Evolutionary conservation across 2,329 filamentous ascomycete species (phyloP).

Genomic region (Cercospora brassicicola): DNA sequence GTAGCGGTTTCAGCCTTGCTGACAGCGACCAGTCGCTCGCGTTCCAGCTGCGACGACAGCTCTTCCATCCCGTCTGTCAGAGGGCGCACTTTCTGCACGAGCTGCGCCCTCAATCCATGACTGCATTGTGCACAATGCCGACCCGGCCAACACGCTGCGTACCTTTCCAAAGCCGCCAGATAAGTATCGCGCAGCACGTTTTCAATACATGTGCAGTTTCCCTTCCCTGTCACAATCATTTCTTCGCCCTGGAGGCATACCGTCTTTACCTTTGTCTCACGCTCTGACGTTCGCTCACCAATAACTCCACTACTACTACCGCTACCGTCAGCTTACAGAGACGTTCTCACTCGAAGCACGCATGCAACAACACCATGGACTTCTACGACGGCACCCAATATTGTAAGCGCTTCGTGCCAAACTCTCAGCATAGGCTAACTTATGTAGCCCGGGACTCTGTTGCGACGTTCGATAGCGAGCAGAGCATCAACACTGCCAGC

Average conservation of each 20-base stretch:
- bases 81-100: neutral
- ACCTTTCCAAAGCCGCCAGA: neutral
- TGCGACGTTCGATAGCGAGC: constrained; percentile 14
- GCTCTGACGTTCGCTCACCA: neutral
- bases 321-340: neutral
- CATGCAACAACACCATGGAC: neutral
- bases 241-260: neutral
- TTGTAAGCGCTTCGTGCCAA: neutral
- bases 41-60: neutral
- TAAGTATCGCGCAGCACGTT: neutral
- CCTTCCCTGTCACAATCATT: neutral
- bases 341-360: neutral
- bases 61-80: neutral
- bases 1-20: constrained; percentile 8
- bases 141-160: neutral
- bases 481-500: neutral
- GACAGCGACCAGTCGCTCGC: constrained; percentile 5
- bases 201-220: neutral
- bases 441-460: constrained; percentile 6
- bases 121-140: neutral
- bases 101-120: constrained; percentile 5
- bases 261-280: neutral
- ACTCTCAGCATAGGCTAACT: neutral
- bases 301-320: neutral
- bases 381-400: neutral